These are phyloP conservation scores for Rhizoclosmatium globosum DNA, from an alignment of 192 early-diverging fungal genomes.

Conservation along the genomic window DNA sequence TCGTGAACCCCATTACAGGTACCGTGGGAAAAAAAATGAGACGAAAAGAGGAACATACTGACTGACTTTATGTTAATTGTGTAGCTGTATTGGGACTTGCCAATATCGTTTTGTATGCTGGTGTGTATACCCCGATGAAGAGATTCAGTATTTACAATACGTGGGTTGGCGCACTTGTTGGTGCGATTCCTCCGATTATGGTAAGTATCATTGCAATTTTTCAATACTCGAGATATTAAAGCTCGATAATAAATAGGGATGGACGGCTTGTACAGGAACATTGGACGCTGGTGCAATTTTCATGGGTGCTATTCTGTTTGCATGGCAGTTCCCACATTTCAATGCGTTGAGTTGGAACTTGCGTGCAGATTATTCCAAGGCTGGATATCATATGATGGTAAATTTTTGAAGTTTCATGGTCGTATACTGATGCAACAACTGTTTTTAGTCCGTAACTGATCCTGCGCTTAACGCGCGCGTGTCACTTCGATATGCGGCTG, in stretches of 20 bases:
- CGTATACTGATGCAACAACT: conserved; percentile 11
- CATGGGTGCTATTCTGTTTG: conserved; percentile 83
- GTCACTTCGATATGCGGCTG: conserved; percentile 78
- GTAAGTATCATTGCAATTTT: neutral
- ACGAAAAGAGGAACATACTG: no score
- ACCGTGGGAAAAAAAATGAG: conserved; percentile 61
- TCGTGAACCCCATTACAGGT: conserved; percentile 83
- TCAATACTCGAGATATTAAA: neutral
- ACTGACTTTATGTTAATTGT: conserved; percentile 70
- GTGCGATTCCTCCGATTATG: conserved; percentile 98
- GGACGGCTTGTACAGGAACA: conserved; percentile 84
- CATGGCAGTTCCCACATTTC: conserved; percentile 99
- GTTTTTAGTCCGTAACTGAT: conserved; percentile 66
- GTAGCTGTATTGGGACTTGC: conserved; percentile 79
- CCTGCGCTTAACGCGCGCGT: conserved; percentile 91
- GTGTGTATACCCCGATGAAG: conserved; percentile 93
- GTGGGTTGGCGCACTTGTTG: conserved; percentile 93
- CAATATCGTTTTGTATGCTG: conserved; percentile 91
- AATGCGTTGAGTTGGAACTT: conserved; percentile 93
- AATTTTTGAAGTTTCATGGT: neutral
- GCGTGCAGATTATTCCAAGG: conserved; percentile 93
- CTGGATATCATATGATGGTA: conserved; percentile 94
- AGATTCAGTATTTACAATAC: conserved; percentile 94
- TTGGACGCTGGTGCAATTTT: conserved; percentile 82
- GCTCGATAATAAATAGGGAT: conserved; percentile 59